phyloP scores from a whole-genome alignment of 2,329 filamentous ascomycete species.

The Penicillium sclerotigenum region DNA sequence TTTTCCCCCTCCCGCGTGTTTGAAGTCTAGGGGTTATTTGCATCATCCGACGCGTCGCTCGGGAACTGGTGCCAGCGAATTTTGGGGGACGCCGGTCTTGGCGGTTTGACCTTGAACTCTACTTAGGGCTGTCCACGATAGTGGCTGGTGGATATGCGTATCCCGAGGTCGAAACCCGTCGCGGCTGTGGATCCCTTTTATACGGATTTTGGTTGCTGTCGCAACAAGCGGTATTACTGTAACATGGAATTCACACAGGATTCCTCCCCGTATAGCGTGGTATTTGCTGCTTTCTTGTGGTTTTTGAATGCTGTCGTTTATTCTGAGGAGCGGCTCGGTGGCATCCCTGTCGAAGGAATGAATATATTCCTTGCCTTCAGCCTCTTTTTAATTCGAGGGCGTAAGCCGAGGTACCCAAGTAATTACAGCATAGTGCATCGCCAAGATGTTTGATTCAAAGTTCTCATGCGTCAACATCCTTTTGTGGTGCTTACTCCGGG shows the following conservation, averaged over 20 bases:
- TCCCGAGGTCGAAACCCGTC: background rate
- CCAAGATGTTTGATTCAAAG: background rate
- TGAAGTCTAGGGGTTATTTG: background rate
- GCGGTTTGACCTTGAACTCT: background rate
- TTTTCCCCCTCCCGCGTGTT: background rate
- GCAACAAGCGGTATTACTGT: constrained; percentile 2
- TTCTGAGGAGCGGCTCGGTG: background rate
- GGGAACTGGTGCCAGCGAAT: background rate
- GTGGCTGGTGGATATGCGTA: background rate
- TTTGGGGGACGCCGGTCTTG: background rate
- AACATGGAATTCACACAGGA: background rate
- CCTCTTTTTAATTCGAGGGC: background rate
- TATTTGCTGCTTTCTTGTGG: background rate
- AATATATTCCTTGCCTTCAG: background rate
- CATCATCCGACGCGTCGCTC: background rate
- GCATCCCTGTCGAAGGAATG: background rate
- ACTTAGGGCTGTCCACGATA: background rate
- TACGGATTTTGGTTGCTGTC: background rate
- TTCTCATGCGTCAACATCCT: background rate
- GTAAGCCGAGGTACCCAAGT: background rate
- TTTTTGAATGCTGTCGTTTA: background rate
- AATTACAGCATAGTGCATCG: background rate
- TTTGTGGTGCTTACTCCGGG: background rate
- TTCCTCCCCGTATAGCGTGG: background rate
- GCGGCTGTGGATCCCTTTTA: background rate